Evolutionary conservation across 75 land plant genomes (phyloP), one percentile per base, ranked within the genome.

Genomic region (Pinus tabuliformis): DNA sequence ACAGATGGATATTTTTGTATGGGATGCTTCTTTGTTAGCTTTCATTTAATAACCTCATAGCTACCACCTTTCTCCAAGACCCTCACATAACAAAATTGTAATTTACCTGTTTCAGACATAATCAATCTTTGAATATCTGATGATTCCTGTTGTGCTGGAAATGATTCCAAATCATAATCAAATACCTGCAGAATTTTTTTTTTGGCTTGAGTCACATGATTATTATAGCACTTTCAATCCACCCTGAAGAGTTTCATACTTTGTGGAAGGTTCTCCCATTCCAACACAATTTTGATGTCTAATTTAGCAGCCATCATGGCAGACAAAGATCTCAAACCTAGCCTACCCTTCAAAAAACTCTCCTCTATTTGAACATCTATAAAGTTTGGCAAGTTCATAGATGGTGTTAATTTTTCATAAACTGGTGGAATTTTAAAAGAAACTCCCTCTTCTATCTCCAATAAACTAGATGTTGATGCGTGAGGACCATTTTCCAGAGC

Each of bases 1-100:
- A 77, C 76, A 62, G 86, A 79, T 62, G 99, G 91, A 70, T 94
- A 92, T 78, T 86, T 94, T 82, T 83, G 80, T 56, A 83, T 73
- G 28, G 72, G 77, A 75, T 80, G 88, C 73, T 91, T 94, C 89
- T 89, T 97, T 18, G 92, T 95, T 58, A 95, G 73, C 39, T 86
- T 87, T 8, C 99, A 83, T 73, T 95, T 86, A 75, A 97, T 90
- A 24, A 93, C 99, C 98, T 97, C 98, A 82, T 91, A 97, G 17
- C 90, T 90, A 68, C 94, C 99, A 33, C 99, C 95, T 75, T 82
- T 89, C 72, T 92, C 92, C 72, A 97, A 45, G 54, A 97, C 87
- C 68, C 89, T 91, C 77, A 94, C 95, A 78, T 86, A 93, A 80
- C 80, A 91, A 60, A 83, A 86, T 70, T 91, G 88, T 59, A 90